Conservation (phyloP, 2,329 filamentous ascomycete genomes). For the Pseudonectria foliicola region DNA sequence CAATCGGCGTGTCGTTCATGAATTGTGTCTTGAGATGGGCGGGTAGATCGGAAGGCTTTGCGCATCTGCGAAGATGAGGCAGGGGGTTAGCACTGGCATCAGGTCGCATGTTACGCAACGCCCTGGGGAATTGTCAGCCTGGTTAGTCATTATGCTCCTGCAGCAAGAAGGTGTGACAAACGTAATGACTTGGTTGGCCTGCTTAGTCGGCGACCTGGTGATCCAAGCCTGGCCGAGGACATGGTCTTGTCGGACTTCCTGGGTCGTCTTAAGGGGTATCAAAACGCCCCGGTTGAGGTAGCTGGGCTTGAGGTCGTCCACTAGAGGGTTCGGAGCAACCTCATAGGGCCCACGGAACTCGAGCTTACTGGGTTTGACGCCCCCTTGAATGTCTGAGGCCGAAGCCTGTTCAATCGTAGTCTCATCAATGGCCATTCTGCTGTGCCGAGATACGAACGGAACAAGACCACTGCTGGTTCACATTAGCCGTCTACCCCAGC, state of each 20-base stretch:
- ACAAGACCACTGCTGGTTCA: no score
- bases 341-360: constrained; percentile 16
- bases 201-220: constrained; percentile 63
- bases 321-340: constrained; percentile 29
- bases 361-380: constrained; percentile 9
- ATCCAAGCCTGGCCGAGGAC: constrained; percentile 58
- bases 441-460: neutral
- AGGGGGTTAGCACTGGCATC: constrained; percentile 58
- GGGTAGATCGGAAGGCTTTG: constrained; percentile 63
- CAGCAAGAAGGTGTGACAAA: constrained; percentile 35
- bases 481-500: no score
- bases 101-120: constrained; percentile 49
- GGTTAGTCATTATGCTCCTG: neutral
- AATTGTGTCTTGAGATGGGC: constrained; percentile 54
- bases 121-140: constrained; percentile 31
- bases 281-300: constrained; percentile 42
- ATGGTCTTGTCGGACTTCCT: constrained; percentile 55
- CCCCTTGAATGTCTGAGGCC: constrained; percentile 7
- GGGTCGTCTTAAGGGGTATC: constrained; percentile 57
- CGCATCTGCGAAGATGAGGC: constrained; percentile 68
- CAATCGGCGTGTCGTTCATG: constrained; percentile 50
- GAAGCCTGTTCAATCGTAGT: constrained; percentile 3
- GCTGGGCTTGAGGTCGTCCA: constrained; percentile 28
- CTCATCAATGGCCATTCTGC: constrained; percentile 12
- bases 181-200: constrained; percentile 66